Conservation (phyloP, 2,329 filamentous ascomycete species). For the Lasiodiplodia citricola region DNA sequence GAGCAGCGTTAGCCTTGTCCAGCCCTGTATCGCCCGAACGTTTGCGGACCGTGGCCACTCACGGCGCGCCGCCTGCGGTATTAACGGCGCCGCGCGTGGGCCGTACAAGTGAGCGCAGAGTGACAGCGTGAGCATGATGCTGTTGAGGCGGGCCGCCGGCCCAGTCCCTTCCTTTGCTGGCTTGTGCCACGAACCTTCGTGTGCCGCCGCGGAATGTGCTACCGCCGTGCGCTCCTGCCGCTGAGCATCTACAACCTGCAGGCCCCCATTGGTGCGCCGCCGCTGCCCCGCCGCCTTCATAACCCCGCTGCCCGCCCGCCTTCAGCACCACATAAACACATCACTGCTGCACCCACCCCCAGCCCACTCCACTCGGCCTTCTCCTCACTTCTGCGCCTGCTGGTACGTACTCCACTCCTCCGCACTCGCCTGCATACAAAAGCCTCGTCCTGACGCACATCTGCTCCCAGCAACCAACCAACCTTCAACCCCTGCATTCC, state of each 20-base stretch:
- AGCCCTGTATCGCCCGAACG: slow-evolving; percentile 18
- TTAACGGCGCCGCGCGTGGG: slow-evolving; percentile 12
- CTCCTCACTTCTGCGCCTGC: slow-evolving; percentile 12
- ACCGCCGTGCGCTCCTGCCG: not conserved
- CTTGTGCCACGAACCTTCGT: slow-evolving; percentile 17
- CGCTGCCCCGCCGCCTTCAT: slow-evolving; percentile 21
- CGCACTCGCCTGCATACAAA: slow-evolving; percentile 1
- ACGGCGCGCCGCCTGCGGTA: slow-evolving; percentile 10
- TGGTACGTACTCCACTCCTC: slow-evolving; percentile 15
- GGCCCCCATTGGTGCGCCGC: slow-evolving; percentile 11
- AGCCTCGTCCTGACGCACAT: not conserved
- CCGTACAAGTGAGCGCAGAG: not conserved
- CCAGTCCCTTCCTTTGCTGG: slow-evolving; percentile 12
- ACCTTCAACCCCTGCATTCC: not conserved
- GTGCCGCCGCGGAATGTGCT: slow-evolving; percentile 8
- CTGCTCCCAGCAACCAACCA: not conserved
- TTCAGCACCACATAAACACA: slow-evolving; percentile 22
- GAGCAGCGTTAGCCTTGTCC: slow-evolving; percentile 8
- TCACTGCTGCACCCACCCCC: slow-evolving; percentile 19
- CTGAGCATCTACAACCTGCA: slow-evolving; percentile 14
- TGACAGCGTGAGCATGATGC: slow-evolving; percentile 13
- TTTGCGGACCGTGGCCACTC: slow-evolving; percentile 3
- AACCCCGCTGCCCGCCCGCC: slow-evolving; percentile 17
- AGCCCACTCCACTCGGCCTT: slow-evolving; percentile 7
- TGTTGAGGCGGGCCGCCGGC: slow-evolving; percentile 16